Evolutionary conservation across 768 basidiomycete genomes (phyloP).

Genomic region (Thelephora ganbajun): DNA sequence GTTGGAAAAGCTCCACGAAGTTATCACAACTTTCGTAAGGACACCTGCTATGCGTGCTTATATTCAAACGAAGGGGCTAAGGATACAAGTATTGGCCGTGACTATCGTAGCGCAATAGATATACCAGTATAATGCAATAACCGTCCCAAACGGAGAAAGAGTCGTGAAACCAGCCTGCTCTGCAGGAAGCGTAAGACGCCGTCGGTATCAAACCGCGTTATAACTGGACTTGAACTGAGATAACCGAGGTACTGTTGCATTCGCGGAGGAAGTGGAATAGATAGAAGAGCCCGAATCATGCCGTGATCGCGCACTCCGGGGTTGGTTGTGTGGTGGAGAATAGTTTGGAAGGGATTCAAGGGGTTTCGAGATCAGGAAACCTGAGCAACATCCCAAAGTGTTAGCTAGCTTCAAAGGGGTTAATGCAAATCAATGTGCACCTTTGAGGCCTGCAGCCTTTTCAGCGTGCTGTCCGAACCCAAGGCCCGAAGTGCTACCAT

Average conservation of each 20-base stretch:
- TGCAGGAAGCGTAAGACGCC: too few relatives aligned
- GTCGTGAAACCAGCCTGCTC: too few relatives aligned
- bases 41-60: too few relatives aligned
- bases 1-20: too few relatives aligned
- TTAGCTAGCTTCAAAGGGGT: conserved; percentile 42
- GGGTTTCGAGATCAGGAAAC: conserved; percentile 44
- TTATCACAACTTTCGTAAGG: too few relatives aligned
- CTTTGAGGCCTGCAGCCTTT: conserved; percentile 58
- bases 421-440: conserved; percentile 46
- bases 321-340: conserved; percentile 17
- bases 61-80: too few relatives aligned
- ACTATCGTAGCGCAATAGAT: too few relatives aligned
- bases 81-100: too few relatives aligned
- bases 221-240: neutral
- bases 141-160: too few relatives aligned
- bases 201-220: neutral
- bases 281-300: neutral
- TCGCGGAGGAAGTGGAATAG: neutral
- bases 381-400: conserved; percentile 28
- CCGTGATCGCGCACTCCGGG: neutral
- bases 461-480: conserved; percentile 78
- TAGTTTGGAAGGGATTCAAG: conserved; percentile 43
- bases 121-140: too few relatives aligned
- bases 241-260: neutral
- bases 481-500: conserved; percentile 21